Base-by-base conservation (phyloP, 2,329 filamentous ascomycete genomes). In the Neofusicoccum kwambonambiense region DNA sequence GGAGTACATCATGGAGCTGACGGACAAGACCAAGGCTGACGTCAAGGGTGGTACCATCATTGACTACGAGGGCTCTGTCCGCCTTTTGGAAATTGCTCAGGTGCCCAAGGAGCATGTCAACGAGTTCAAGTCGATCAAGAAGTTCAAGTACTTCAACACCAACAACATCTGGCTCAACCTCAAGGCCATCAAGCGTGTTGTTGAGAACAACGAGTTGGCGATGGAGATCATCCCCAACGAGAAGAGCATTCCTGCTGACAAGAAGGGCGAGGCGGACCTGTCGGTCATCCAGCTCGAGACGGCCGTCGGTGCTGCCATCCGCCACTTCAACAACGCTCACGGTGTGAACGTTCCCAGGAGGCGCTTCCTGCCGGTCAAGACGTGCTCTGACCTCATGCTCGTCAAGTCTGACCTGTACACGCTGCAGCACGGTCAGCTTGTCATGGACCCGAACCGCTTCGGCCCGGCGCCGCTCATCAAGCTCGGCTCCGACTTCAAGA, bases 91-190 rank as follows among this genome's bases (percentile, higher is more conserved):
- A 85, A 97, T 99, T 74, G 95, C 95, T 13, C 95, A 99, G 86
- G 95, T 99, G 41, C 95, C 95, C 82, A 99, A 98, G 89, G 92
- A 99, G 86, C 95, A 99, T 83, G 92, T 95, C 79, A 98, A 99
- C 83, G 95, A 99, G 84, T 99, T 99, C 92, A 99, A 99, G 89
- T 97, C 93, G 56, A 99, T 99, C 87, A 99, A 99, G 90, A 99
- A 99, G 87, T 99, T 99, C 90, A 97, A 96, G 87, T 99, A 99
- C 89, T 99, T 99, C 90, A 99, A 99, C 89, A 99, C 95, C 82
- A 99, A 99, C 91, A 99, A 99, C 88, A 97, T 99, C 83, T 99
- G 95, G 95, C 91, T 99, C 86, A 97, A 97, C 84, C 87, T 97
- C 74, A 89, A 92, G 78, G 95, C 95, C 72, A 91, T 99, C 83